Evolutionary conservation across 2,329 filamentous ascomycete species (phyloP).

Genomic region (Chaetomiaceae sp.): DNA sequence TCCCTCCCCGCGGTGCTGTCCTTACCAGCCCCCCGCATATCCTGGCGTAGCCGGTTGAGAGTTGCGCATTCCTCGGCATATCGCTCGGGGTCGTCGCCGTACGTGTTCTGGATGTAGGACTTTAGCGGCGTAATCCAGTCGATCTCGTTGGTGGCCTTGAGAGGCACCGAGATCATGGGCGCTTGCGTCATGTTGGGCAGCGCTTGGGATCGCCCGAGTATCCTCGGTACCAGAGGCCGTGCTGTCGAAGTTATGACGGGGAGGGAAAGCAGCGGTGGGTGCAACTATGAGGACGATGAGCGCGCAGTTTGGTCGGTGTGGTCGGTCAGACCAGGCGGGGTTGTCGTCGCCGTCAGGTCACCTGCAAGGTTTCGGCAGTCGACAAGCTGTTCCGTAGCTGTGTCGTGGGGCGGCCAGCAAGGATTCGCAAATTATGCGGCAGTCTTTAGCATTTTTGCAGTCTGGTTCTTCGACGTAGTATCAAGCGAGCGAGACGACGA

Average conservation of each 20-base stretch:
- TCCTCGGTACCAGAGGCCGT: background rate
- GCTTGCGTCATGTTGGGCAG: slow-evolving; percentile 65
- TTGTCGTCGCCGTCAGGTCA: background rate
- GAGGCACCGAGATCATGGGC: slow-evolving; percentile 90
- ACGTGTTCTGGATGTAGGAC: slow-evolving; percentile 85
- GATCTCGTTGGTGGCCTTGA: slow-evolving; percentile 94
- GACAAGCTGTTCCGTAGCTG: background rate
- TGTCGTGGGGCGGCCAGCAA: background rate
- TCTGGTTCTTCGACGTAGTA: background rate
- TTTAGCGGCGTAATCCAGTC: slow-evolving; percentile 95
- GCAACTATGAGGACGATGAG: background rate
- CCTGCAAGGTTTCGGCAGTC: background rate
- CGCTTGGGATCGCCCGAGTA: no score
- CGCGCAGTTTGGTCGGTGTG: background rate
- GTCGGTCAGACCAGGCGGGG: background rate
- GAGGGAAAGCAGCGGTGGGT: background rate
- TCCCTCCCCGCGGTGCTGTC: slow-evolving; percentile 93
- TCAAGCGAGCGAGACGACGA: background rate
- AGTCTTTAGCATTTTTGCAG: background rate
- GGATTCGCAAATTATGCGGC: background rate
- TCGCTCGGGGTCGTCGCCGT: slow-evolving; percentile 93
- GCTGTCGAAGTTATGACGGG: background rate
- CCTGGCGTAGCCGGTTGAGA: slow-evolving; percentile 90
- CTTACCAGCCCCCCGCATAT: slow-evolving; percentile 95
- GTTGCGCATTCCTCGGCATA: slow-evolving; percentile 94